Conservation (phyloP, 2,329 filamentous ascomycete species). For the Ascochyta lentis region DNA sequence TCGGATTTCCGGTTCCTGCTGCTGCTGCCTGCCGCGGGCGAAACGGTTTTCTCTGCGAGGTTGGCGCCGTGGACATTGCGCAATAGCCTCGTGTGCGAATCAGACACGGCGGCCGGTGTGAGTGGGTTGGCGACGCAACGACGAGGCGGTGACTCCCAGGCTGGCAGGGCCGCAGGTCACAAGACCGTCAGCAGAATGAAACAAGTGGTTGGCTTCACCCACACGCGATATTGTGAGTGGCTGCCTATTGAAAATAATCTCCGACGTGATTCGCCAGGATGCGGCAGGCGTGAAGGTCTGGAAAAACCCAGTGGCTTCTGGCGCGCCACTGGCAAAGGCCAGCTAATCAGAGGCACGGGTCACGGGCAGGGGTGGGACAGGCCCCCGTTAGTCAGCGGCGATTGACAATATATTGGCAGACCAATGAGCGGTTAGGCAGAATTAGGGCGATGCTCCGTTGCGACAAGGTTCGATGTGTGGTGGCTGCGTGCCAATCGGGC, state of each 20-base stretch:
- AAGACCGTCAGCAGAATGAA: constrained; percentile 27
- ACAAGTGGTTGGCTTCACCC: constrained; percentile 16
- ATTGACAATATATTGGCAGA: constrained; percentile 35
- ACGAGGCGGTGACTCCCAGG: constrained; percentile 28
- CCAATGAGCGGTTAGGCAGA: constrained; percentile 31
- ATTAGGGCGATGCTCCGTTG: constrained; percentile 24
- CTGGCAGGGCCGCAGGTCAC: constrained; percentile 33
- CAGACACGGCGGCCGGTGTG: constrained; percentile 20
- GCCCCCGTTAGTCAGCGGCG: constrained; percentile 37
- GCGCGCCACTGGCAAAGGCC: constrained; percentile 36
- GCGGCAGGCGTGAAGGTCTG: constrained; percentile 38
- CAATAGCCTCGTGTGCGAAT: background rate
- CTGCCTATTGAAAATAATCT: constrained; percentile 36
- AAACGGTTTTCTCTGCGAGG: background rate
- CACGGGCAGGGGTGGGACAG: constrained; percentile 14
- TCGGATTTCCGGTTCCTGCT: background rate
- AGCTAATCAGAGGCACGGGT: constrained; percentile 22
- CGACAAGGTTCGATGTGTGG: constrained; percentile 19
- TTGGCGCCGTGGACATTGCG: constrained; percentile 6
- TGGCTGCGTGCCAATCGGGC: constrained; percentile 28
- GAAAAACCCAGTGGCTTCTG: constrained; percentile 40
- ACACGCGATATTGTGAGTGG: constrained; percentile 39
- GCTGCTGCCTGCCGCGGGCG: constrained; percentile 10
- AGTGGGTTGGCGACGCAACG: constrained; percentile 14
- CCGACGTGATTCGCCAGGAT: constrained; percentile 44